Base-by-base conservation (phyloP, 371 early-diverging fungal species). In the Zychaea mexicana region DNA sequence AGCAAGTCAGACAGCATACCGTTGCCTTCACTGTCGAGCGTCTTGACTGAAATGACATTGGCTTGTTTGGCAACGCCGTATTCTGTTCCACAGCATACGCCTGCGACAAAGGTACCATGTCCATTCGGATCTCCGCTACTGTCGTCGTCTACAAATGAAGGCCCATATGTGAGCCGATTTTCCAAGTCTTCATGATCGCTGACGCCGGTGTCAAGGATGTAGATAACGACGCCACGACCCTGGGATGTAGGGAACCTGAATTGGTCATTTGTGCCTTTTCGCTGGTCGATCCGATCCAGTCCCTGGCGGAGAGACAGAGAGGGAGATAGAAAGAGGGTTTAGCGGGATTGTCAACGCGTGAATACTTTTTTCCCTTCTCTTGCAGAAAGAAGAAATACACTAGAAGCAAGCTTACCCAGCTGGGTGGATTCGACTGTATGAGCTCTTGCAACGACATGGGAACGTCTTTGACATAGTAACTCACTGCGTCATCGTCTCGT, bases 1-100 rank as follows among this genome's bases (percentile, higher is more conserved):
- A 92, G 72, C 4, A 92, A 76, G 49, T 85, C 87, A 5, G 84
- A 81, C 22, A 85, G 77, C 21, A 61, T 66, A 12, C 84, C 85
- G 33, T 77, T 76, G 19, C 85, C 85, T 17, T 81, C 61, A 52
- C 71, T 57, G 54, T 85, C 79, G 24, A 90, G 68, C 19, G 87
- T 86, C 63, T 90, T 88, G 2, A 90, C 86, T 54, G 86, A 86
- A 10, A 88, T 80, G 10, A 90, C 71, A 7, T 70, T 66, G 31
- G 86, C 83, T 22, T 82, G 69, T 60, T 86, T 88, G 13, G 89
- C 88, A 8, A 88, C 83, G 22, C 88, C 90, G 65, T 79, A 79
- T 19, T 65, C 77, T 1, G 77, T 74, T 15, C 88, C 87, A 63
- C 78, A 86, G 33, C 88, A 85, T 7, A 85, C 83, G 49, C 89